Base-by-base conservation (phyloP, 176 grass and related monocot species). In the Miscanthus lutarioriparius region DNA sequence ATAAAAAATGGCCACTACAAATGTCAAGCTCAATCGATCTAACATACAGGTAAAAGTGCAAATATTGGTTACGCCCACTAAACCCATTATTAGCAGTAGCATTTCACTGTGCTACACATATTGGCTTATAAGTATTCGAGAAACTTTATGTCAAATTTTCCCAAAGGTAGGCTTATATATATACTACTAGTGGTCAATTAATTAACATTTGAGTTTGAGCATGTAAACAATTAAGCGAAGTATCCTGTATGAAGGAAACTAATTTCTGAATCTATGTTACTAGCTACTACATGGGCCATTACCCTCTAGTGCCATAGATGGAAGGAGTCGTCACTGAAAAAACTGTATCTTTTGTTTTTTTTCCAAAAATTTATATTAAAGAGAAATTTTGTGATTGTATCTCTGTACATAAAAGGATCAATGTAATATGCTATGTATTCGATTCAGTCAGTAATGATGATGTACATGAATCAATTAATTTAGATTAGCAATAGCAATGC, bases 1-100 rank as follows among this genome's bases (percentile, higher is more conserved):
- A n/a, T 82, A 37, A 68, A 11, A 69, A 25, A 82, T 32, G 25
- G 65, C 15, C 88, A 90, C 88, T 73, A 43, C 8, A 51, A 22
- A 65, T 82, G 41, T 82, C 83, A 78, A 28, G 11, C 45, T 82
- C 74, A 45, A 17, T 79, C 27, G 10, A 67, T 78, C 44, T 79
- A 67, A 37, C 45, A 7, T 53, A 6, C 49, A 7, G 49, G 58
- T 37, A 64, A 67, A 90, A 83, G 20, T 3, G 37, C 8, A 90
- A 23, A 67, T 90, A 51, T 45, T 56, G 17, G 27, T 82, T 33
- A 14, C 3, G 13, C 43, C 10, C 22, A 64, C 22, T 67, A 61
- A 51, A 39, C 32, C 20, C 49, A 41, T 54, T 64, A 76, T 10
- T 53, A 49, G 22, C 13, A 63, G 63, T 64, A 49, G 8, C 33